Base-by-base conservation (phyloP, 23 red algal genomes). In the Gracilaria domingensis region DNA sequence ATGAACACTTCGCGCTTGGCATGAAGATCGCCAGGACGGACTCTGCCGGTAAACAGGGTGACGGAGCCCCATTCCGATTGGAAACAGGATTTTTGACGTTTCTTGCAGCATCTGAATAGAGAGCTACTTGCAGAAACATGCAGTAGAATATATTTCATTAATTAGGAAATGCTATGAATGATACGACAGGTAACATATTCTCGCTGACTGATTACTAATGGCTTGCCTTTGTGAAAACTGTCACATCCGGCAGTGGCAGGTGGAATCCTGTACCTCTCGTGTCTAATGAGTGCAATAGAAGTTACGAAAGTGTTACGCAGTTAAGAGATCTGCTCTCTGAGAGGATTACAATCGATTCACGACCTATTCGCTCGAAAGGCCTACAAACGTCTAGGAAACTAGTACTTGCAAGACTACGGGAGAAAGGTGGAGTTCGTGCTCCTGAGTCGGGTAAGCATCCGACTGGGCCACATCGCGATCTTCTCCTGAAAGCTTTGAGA, bases 361-460 rank as follows among this genome's bases (percentile, higher is more conserved):
- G 72, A 25, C n/a, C 20, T 33, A 28, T 51, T 77, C 39, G 38
- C 11, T 77, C 50, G 21, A 50, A 33, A 25, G 38, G 40, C 20
- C 5, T 37, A 30, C 30, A 77, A 30, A 12, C 72, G 14, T 77
- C 72, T 45, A 48, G 72, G 30, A 77, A 14, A 51, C 11, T 42
- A 5, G 40, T 77, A 2, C n/a, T 77, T 4, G 72, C 72, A 8
- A 45, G 72, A 37, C 49, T 87, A 50, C 84, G 67, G 24, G 38
- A 56, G 47, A 75, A 79, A 29, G 74, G 86, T 24, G 75, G 86
- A 13, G 75, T 81, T 6, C 49, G 81, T 55, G 86, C 75, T 14
- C 86, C 86, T 37, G 86, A 90, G 77, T 62, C 86, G 0, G 86
- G 81, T 55, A 90, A 81, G 86, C 74, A 75, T 71, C 86, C 86